Evolutionary conservation across 306 rosid species (phyloP).

Genomic region (Trifolium dubium): DNA sequence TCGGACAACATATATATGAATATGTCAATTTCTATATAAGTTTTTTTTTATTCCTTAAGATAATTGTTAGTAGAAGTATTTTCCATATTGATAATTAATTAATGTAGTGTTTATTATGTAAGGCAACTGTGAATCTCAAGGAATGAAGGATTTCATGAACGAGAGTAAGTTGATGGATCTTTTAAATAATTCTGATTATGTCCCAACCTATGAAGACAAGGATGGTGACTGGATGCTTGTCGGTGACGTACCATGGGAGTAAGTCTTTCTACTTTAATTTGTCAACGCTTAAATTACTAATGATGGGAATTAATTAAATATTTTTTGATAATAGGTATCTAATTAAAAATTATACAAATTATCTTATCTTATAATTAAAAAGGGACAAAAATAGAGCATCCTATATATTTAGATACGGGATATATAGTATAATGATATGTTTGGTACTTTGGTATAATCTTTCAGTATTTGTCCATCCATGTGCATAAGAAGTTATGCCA

Average conservation of each 20-base stretch:
- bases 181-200: conserved; percentile 80
- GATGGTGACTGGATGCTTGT: conserved; percentile 99
- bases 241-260: conserved; percentile 99
- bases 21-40: not conserved
- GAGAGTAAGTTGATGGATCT: conserved; percentile 91
- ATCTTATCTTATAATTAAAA: too few species aligned
- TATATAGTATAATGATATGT: not conserved
- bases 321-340: too few species aligned
- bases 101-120: conserved; percentile 32
- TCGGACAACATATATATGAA: too few species aligned
- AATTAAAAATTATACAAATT: too few species aligned
- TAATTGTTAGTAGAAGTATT: too few species aligned
- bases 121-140: conserved; percentile 87
- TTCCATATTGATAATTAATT: not conserved
- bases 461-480: not conserved
- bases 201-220: conserved; percentile 90
- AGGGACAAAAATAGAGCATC: not conserved
- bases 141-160: conserved; percentile 84
- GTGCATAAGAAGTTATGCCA: not conserved
- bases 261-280: conserved; percentile 36
- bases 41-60: not conserved
- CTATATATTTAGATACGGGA: not conserved
- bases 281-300: not conserved
- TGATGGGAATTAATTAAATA: not conserved
- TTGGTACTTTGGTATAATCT: not conserved